Evolutionary conservation across 2,329 filamentous ascomycete genomes (phyloP).

Genomic region (Trichoderma sp.): DNA sequence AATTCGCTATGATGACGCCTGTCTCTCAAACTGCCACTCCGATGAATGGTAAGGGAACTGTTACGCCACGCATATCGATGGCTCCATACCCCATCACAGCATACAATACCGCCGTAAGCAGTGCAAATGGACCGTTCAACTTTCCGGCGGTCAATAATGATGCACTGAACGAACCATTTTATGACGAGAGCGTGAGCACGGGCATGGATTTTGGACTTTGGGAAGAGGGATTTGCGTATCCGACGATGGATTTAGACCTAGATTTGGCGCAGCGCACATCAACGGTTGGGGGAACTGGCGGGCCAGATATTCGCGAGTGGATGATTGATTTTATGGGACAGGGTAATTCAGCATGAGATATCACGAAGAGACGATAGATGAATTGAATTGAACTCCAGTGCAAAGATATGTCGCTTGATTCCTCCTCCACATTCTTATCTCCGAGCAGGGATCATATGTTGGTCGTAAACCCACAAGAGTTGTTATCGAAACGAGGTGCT

Average conservation of each 20-base stretch:
- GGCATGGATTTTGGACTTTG: conserved; percentile 39
- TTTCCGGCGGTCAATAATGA: conserved; percentile 35
- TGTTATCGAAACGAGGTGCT: background rate
- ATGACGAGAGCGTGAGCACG: conserved; percentile 31
- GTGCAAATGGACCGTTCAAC: conserved; percentile 18
- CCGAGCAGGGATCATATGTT: background rate
- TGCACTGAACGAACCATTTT: conserved; percentile 33
- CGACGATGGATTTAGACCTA: conserved; percentile 36
- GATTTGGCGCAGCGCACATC: conserved; percentile 32
- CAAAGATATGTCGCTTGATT: background rate
- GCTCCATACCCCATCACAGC: conserved; percentile 8
- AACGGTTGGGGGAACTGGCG: background rate
- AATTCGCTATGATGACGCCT: conserved; percentile 5
- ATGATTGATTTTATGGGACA: conserved; percentile 15
- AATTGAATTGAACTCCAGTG: background rate
- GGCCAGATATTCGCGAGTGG: conserved; percentile 13
- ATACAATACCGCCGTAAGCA: background rate
- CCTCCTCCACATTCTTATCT: background rate
- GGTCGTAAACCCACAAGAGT: background rate
- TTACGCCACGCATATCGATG: conserved; percentile 18
- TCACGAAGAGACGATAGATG: background rate
- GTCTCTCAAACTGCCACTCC: background rate
- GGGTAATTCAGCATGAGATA: background rate
- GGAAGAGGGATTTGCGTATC: conserved; percentile 43
- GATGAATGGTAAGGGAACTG: background rate